Base-by-base conservation (phyloP, 176 grass and related monocot genomes). In the Oryza coarctata region DNA sequence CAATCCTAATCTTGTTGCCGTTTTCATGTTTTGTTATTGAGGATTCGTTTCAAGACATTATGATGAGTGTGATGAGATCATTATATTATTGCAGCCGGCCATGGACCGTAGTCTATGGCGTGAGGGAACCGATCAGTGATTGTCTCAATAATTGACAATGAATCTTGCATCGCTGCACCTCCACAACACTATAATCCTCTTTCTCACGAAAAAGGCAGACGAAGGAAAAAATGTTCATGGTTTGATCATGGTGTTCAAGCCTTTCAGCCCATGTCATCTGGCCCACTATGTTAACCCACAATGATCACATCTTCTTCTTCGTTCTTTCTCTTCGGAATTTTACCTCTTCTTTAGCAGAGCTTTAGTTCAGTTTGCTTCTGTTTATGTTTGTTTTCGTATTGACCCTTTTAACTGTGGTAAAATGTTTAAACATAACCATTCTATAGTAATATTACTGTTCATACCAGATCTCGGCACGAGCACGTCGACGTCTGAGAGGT, bases 51-150 rank as follows among this genome's bases (percentile, higher is more conserved):
- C 25, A 25, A 27, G 33, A 7, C 25, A 5, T 73, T 80, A 80
- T 20, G 76, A 66, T 39, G 76, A 30, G 63, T 64, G 13, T 43
- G 73, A 70, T 49, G 66, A 85, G 7, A 38, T 3, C 60, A 80
- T 74, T 68, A 80, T 74, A 80, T 74, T 68, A 80, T 80, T 86
- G 77, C 33, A 3, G 61, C 12, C 33, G 5, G 61, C 9, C 47
- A 73, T 74, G 70, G 77, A 86, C 69, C 84, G 66, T 72, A 34
- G 64, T 33, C 62, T 28, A 29, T 74, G 76, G 76, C 76, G 76
- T 80, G 75, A 71, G 83, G 83, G 67, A 85, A 72, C 67, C 1
- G 67, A 65, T 85, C 67, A 79, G 83, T 49, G 83, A 29, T 72
- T 73, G 68, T 29, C 58, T 52, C 84, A 80, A 86, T 80, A 73